Evolutionary conservation across 1,284 basidiomycete genomes (phyloP).

Genomic region (Microbotryomycetes sp.): DNA sequence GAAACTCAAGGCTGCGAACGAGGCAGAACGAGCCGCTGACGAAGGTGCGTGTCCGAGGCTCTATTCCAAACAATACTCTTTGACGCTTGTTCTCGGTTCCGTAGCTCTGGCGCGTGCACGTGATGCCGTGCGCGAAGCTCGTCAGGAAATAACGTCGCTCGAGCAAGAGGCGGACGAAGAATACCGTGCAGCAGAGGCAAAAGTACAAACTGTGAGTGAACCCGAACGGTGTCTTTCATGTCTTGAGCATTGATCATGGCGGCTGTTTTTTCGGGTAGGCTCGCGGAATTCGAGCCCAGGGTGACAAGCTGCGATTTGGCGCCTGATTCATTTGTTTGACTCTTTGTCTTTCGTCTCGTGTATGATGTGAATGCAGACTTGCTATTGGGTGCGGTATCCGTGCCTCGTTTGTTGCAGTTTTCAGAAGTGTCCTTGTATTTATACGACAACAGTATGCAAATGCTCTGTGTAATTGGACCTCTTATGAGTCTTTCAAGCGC

Average conservation of each 20-base stretch:
- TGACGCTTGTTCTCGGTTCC: no score
- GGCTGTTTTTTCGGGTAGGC: no score
- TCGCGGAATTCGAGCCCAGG: not conserved
- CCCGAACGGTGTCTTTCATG: no score
- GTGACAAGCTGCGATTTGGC: not conserved
- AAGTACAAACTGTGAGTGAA: not conserved
- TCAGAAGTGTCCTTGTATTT: no score
- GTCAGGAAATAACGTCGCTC: not conserved
- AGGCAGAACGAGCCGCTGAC: not conserved
- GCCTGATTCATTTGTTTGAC: not conserved
- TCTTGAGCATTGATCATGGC: no score
- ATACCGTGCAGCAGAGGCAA: not conserved
- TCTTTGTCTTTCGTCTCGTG: not conserved
- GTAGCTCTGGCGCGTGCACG: not conserved
- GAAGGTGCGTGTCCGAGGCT: no score
- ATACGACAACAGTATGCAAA: no score
- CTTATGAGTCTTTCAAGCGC: no score
- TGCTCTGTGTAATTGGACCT: no score
- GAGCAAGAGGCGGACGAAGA: not conserved
- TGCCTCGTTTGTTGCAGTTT: no score
- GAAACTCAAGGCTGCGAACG: not conserved
- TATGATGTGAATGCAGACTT: not conserved
- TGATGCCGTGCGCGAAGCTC: not conserved
- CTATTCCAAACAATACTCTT: no score
- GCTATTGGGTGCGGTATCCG: no score